A percentile compares a stretch with the other conserved stretches of the same genome.
These are phyloP conservation scores for Colletotrichum sp. DNA, from an alignment of 2,329 filamentous ascomycete genomes.

Conservation along the genomic window DNA sequence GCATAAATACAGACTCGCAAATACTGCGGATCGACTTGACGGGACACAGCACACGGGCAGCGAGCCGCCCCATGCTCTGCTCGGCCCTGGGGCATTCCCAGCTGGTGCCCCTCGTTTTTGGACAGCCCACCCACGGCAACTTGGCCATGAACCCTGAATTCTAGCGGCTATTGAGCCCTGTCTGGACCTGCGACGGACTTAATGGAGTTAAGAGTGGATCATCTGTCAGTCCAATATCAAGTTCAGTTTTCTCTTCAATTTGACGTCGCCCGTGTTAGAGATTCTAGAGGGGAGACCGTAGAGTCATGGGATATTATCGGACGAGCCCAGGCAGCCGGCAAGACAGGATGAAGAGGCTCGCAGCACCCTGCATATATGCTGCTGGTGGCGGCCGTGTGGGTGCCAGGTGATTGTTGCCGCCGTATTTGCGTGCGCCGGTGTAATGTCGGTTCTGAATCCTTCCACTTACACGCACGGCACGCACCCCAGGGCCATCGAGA, in stretches of 20 bases:
- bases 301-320: not conserved
- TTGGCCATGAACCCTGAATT: conserved; percentile 4
- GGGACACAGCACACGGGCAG: not conserved
- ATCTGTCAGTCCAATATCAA: not conserved
- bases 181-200: conserved; percentile 15
- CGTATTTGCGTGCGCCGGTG: not conserved
- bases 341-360: not conserved
- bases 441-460: not conserved
- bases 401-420: not conserved
- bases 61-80: not conserved
- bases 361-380: not conserved
- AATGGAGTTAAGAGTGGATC: conserved; percentile 7
- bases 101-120: not conserved
- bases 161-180: not conserved
- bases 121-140: not conserved
- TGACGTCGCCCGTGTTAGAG: not conserved
- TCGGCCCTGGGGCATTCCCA: not conserved
- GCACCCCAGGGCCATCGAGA: not conserved
- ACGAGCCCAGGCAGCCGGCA: not conserved
- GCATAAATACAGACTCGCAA: not conserved
- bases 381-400: not conserved
- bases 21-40: not conserved
- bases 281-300: not conserved
- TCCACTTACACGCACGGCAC: not conserved
- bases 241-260: not conserved